Conservation (phyloP, 1,284 basidiomycete genomes). For the Trichosporon coremiiforme region DNA sequence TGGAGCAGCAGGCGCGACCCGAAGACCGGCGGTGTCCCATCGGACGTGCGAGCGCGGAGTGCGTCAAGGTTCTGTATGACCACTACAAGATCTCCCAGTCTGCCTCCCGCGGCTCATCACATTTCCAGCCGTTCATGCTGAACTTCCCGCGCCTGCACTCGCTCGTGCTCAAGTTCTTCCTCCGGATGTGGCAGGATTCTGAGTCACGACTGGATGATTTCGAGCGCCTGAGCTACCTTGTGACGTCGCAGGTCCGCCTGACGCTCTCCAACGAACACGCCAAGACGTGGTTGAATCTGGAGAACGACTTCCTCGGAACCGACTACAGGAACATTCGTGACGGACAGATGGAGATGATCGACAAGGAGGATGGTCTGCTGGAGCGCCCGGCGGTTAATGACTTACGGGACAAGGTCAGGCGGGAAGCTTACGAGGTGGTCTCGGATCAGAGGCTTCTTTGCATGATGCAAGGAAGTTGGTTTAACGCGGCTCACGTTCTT, state of each 20-base stretch:
- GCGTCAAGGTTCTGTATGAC: slow-evolving; percentile 79
- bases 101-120: slow-evolving; percentile 61
- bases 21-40: slow-evolving; percentile 79
- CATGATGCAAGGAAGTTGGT: slow-evolving; percentile 54
- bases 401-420: slow-evolving; percentile 80
- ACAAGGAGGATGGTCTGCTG: slow-evolving; percentile 84
- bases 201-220: slow-evolving; percentile 80
- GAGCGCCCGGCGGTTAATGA: slow-evolving; percentile 83
- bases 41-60: slow-evolving; percentile 64
- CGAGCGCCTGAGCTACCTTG: slow-evolving; percentile 74
- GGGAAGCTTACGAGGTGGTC: slow-evolving; percentile 90
- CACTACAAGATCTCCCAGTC: slow-evolving; percentile 59
- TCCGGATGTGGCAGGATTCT: slow-evolving; percentile 91
- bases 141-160: slow-evolving; percentile 82
- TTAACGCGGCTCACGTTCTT: slow-evolving; percentile 46
- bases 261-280: slow-evolving; percentile 74
- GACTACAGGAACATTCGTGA: slow-evolving; percentile 87
- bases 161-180: slow-evolving; percentile 82
- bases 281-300: slow-evolving; percentile 80
- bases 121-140: slow-evolving; percentile 87
- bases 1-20: slow-evolving; percentile 81
- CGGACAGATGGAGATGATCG: slow-evolving; percentile 90
- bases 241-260: slow-evolving; percentile 82
- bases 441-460: slow-evolving; percentile 71
- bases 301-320: slow-evolving; percentile 78